A percentile compares a stretch with the other conserved stretches of the same genome.
phyloP scores from a whole-genome alignment of 192 early-diverging fungal genomes.

The Linnemannia hyalina region DNA sequence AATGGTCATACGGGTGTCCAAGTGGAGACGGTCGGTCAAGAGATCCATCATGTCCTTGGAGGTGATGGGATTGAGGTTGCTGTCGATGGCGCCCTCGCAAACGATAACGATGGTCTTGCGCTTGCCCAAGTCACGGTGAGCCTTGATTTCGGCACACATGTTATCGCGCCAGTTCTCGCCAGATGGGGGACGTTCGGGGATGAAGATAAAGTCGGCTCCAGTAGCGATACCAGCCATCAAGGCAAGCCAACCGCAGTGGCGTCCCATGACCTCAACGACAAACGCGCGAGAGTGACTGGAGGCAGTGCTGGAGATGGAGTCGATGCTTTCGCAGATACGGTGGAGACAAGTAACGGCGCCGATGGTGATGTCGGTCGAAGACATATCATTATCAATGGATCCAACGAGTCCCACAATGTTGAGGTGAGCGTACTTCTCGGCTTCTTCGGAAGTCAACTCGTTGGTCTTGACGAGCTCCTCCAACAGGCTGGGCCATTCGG shows the following conservation, averaged over 20 bases:
- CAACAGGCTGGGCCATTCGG: constrained; percentile 91
- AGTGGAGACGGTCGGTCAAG: constrained; percentile 79
- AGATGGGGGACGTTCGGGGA: constrained; percentile 93
- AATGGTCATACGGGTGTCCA: constrained; percentile 95
- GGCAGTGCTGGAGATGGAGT: constrained; percentile 93
- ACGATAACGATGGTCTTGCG: constrained; percentile 96
- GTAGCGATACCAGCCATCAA: constrained; percentile 88
- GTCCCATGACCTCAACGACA: constrained; percentile 98
- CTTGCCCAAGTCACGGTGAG: constrained; percentile 86
- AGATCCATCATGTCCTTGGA: constrained; percentile 87
- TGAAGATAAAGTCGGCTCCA: constrained; percentile 96
- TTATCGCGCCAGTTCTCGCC: constrained; percentile 89
- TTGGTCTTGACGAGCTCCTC: constrained; percentile 74
- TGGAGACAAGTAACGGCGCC: constrained; percentile 94
- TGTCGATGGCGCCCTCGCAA: constrained; percentile 95
- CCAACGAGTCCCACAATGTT: constrained; percentile 98
- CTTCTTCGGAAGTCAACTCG: constrained; percentile 70
- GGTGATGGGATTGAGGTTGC: constrained; percentile 88
- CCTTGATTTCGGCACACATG: constrained; percentile 81
- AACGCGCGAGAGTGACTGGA: constrained; percentile 96
- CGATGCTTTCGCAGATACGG: constrained; percentile 96
- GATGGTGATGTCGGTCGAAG: constrained; percentile 93
- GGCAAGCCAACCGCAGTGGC: constrained; percentile 97
- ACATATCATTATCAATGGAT: constrained; percentile 97
- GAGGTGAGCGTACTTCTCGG: constrained; percentile 72